A percentile compares a stretch with the other conserved stretches of the same genome.
Conservation (phyloP, 179 eudicot genomes). For the Spergularia azorica region DNA sequence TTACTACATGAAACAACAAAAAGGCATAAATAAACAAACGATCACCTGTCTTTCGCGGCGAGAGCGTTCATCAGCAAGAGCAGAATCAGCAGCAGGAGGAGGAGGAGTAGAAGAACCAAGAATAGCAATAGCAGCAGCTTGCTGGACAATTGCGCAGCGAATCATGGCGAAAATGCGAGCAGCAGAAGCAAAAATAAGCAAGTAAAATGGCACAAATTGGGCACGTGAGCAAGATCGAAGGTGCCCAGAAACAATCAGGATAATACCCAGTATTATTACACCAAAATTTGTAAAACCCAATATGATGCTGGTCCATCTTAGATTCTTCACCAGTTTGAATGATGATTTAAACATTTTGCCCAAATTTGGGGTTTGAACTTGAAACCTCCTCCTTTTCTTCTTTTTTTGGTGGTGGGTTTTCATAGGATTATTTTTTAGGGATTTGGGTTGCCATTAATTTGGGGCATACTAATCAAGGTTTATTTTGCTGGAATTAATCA, state of each 20-base stretch:
- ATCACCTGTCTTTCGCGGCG: constrained; percentile 45
- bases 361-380: neutral
- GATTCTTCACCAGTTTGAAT: constrained; percentile 29
- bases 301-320: constrained; percentile 38
- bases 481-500: too few relatives aligned
- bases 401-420: neutral
- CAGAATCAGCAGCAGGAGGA: constrained; percentile 9
- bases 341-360: constrained; percentile 1
- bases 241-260: constrained; percentile 21
- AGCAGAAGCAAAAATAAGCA: constrained; percentile 31
- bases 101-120: constrained; percentile 28
- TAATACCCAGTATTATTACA: constrained; percentile 30
- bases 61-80: constrained; percentile 27
- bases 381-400: neutral
- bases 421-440: neutral
- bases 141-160: constrained; percentile 50
- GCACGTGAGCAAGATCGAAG: constrained; percentile 18
- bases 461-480: neutral
- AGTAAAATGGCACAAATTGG: constrained; percentile 32
- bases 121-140: constrained; percentile 49
- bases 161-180: constrained; percentile 46
- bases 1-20: neutral
- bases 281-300: constrained; percentile 38
- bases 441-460: neutral
- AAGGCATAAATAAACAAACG: neutral